Percentiles rank a stretch among this genome's conserved stretches.
These are phyloP conservation scores for Acanthamoeba lugdunensis DNA, from an alignment of 208 protist genomes.

Conservation along the genomic window DNA sequence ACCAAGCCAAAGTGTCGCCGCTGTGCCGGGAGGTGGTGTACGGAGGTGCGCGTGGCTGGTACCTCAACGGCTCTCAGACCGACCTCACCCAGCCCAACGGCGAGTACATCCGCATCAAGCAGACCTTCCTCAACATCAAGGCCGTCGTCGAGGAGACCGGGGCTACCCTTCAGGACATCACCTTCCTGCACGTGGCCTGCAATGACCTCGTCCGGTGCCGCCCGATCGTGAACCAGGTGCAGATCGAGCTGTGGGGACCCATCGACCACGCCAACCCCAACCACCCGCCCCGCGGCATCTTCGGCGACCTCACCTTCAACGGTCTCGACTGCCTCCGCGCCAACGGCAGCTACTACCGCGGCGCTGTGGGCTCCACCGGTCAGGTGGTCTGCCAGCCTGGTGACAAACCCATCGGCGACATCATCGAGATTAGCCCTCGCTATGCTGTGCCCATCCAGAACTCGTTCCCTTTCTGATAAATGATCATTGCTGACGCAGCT, in stretches of 20 bases:
- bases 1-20: background rate
- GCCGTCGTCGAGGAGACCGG: background rate
- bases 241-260: background rate
- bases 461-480: no score
- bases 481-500: no score
- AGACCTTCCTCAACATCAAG: conserved; percentile 31
- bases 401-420: background rate
- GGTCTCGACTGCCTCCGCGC: background rate
- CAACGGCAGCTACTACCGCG: background rate
- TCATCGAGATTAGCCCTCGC: background rate
- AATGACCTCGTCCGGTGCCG: background rate
- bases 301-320: background rate
- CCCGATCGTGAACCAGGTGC: conserved; percentile 23
- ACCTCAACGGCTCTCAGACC: background rate
- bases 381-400: background rate
- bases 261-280: background rate
- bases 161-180: background rate
- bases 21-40: background rate
- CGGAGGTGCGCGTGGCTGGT: background rate
- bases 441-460: no score
- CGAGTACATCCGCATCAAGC: conserved; percentile 23
- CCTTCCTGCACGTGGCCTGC: background rate
- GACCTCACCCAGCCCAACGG: conserved; percentile 12
- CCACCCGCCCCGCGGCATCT: background rate
- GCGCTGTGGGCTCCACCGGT: background rate